These are phyloP conservation scores for Candida qinlingensis DNA, from an alignment of 805 yeast genomes.

Conservation along the genomic window DNA sequence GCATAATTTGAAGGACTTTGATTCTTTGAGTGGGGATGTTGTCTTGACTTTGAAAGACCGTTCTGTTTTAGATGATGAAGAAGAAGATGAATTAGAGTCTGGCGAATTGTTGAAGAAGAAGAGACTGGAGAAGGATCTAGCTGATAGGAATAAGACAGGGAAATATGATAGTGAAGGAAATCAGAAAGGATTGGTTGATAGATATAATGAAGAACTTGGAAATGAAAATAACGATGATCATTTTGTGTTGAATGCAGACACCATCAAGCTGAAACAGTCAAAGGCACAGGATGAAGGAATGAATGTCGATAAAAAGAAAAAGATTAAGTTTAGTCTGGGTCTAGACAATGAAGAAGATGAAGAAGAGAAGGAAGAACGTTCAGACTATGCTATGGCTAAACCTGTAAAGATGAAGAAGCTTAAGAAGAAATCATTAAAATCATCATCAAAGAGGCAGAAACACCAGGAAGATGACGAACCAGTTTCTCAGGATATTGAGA, in stretches of 20 bases:
- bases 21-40: conserved; percentile 7
- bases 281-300: not conserved
- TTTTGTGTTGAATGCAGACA: conserved; percentile 12
- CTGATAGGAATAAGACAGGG: conserved; percentile 8
- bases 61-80: conserved; percentile 18
- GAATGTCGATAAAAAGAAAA: not conserved
- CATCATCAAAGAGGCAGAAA: conserved; percentile 5
- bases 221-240: conserved; percentile 7
- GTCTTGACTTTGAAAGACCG: conserved; percentile 23
- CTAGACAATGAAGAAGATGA: conserved; percentile 14
- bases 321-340: conserved; percentile 10
- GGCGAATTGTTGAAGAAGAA: conserved; percentile 13
- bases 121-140: conserved; percentile 13
- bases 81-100: conserved; percentile 23
- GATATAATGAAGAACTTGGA: conserved; percentile 13
- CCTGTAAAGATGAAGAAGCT: conserved; percentile 28
- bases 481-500: conserved; percentile 12
- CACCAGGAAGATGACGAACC: conserved; percentile 15
- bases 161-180: conserved; percentile 13
- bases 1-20: conserved; percentile 16
- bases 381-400: conserved; percentile 22
- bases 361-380: conserved; percentile 1
- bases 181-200: conserved; percentile 12
- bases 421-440: conserved; percentile 17
- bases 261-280: not conserved